Conservation (phyloP, 805 yeast genomes). For the Metschnikowia rubicola region DNA sequence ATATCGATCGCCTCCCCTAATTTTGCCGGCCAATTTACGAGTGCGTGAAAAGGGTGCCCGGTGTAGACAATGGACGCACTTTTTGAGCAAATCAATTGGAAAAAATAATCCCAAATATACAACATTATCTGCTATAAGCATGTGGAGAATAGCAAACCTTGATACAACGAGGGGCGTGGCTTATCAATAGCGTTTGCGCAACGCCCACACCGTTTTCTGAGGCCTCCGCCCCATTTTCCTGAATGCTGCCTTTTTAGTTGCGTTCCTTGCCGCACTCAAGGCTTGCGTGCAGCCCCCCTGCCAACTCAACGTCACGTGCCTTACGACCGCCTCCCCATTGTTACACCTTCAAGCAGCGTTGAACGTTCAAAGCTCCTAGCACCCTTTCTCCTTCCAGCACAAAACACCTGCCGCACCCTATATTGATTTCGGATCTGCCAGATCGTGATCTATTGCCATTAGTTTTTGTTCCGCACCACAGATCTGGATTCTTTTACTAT, state of each 20-base stretch:
- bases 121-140: no score
- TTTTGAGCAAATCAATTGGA: no score
- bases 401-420: not conserved
- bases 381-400: not conserved
- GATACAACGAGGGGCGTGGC: no score
- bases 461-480: not conserved
- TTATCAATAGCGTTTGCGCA: no score
- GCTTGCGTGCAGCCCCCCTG: not conserved
- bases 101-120: no score
- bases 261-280: not conserved
- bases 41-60: no score
- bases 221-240: constrained; percentile 1
- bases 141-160: no score
- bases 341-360: constrained; percentile 4
- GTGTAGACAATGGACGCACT: no score
- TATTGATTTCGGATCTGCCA: not conserved
- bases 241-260: not conserved
- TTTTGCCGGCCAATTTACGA: no score
- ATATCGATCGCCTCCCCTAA: no score
- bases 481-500: not conserved
- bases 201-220: no score
- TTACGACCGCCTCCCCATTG: constrained; percentile 2
- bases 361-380: not conserved
- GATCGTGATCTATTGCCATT: not conserved
- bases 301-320: constrained; percentile 3